phyloP scores from a whole-genome alignment of 768 basidiomycete genomes.

The Rhodotorula graminis region DNA sequence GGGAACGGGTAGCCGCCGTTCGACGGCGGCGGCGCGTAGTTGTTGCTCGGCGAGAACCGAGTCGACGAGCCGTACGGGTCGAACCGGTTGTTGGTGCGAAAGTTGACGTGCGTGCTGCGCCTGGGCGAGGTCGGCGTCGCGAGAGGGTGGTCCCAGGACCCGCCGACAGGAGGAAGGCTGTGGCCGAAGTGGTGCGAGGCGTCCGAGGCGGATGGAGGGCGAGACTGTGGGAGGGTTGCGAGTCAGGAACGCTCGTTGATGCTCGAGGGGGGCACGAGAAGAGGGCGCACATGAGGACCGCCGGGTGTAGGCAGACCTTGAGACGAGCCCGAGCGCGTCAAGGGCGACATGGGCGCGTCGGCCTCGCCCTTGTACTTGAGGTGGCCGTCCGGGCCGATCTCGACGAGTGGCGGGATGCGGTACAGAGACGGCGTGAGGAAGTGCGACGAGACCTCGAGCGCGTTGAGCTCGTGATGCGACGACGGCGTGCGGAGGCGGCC shows the following conservation, averaged over 20 bases:
- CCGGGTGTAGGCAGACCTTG: conserved; percentile 24
- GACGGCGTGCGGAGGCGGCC: conserved; percentile 85
- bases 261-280: accelerated
- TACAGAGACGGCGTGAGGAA: conserved; percentile 89
- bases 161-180: conserved; percentile 1
- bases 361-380: conserved; percentile 58
- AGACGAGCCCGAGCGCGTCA: conserved; percentile 17
- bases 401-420: conserved; percentile 80
- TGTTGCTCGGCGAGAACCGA: conserved; percentile 16
- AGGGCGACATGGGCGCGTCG: conserved; percentile 26
- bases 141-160: not conserved
- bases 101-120: conserved; percentile 5
- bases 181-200: not conserved
- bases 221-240: not conserved
- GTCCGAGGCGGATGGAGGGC: conserved; percentile 2
- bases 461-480: conserved; percentile 76
- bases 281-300: conserved; percentile 2
- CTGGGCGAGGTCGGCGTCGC: conserved; percentile 14
- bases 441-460: conserved; percentile 72
- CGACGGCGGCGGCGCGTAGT: not conserved
- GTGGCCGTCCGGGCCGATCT: conserved; percentile 74
- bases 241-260: not conserved
- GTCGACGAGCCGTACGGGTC: conserved; percentile 23
- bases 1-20: conserved; percentile 16
- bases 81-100: conserved; percentile 25